Evolutionary conservation across 768 basidiomycete genomes (phyloP), one percentile per base, ranked within the genome.

Genomic region (Gloeostereum incarnatum): DNA sequence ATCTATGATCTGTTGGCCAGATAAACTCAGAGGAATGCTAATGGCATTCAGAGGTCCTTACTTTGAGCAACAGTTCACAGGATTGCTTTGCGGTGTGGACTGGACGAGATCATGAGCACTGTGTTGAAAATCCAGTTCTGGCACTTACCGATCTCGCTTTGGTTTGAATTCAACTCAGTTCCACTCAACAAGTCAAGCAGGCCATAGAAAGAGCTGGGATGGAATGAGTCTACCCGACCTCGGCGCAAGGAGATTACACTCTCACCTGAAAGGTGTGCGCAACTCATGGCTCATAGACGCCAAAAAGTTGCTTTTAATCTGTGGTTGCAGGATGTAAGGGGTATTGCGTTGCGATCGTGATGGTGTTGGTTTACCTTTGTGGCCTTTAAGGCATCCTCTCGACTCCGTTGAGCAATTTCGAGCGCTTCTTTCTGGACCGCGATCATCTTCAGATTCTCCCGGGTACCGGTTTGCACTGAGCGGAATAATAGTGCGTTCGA

Each of bases 271-370:
- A 1, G 83, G 83, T 0, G 83, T 86, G 38, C 83, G 65, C 39
- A 86, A 60, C 51, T 86, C 81, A 45, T 84, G 83, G 46, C 77
- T 81, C 81, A 85, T 85, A 5, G 79, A 75, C 4, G 81, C 79
- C 43, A 83, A 54, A 49, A 85, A 84, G 48, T 81, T 83, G 51
- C 80, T 81, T 58, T 85, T 85, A 53, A 81, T 82, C 79, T 83
- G n/a, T n/a, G n/a, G n/a, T n/a, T n/a, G n/a, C n/a, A n/a, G n/a
- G n/a, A n/a, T n/a, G n/a, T n/a, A n/a, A n/a, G n/a, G n/a, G n/a
- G n/a, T n/a, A n/a, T n/a, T n/a, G n/a, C n/a, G n/a, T n/a, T n/a
- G n/a, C n/a, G n/a, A n/a, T n/a, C n/a, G n/a, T n/a, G n/a, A n/a
- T n/a, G n/a, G n/a, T n/a, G n/a, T n/a, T n/a, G 30, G 37, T 54